Evolutionary conservation across 495 filamentous ascomycete genomes (phyloP).

Genomic region (Talaromyces borbonicus): DNA sequence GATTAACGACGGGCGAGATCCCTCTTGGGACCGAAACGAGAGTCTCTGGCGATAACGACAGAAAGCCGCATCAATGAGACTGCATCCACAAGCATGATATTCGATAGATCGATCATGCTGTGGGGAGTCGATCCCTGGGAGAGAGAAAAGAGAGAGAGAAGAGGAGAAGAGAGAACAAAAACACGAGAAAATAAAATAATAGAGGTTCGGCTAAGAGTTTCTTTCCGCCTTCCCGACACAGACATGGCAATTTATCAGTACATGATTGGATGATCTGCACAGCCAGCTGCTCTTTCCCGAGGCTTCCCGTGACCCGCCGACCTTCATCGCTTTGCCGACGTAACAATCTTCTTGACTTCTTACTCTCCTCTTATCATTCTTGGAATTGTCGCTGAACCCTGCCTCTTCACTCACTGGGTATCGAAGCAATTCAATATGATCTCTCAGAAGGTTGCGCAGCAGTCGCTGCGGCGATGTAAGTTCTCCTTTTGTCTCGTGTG

Average conservation of each 20-base stretch:
- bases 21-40: slow-evolving; percentile 32
- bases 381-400: background rate
- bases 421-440: slow-evolving; percentile 36
- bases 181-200: background rate
- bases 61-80: slow-evolving; percentile 40
- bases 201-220: background rate
- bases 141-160: slow-evolving; percentile 22
- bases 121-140: slow-evolving; percentile 38
- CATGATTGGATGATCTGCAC: slow-evolving; percentile 25
- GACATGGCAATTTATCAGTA: slow-evolving; percentile 21
- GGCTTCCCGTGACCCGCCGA: slow-evolving; percentile 25
- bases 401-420: background rate
- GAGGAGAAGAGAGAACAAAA: slow-evolving; percentile 16
- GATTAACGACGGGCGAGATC: slow-evolving; percentile 48
- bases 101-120: slow-evolving; percentile 27
- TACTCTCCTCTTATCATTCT: background rate
- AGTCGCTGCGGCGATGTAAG: slow-evolving; percentile 61
- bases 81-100: slow-evolving; percentile 37
- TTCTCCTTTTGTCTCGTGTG: slow-evolving; percentile 8
- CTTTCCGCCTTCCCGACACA: slow-evolving; percentile 25
- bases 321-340: background rate
- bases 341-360: background rate
- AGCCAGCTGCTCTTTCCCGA: slow-evolving; percentile 26
- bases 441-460: slow-evolving; percentile 55
- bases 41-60: slow-evolving; percentile 34